These are phyloP conservation scores for Malus domestica DNA, from an alignment of 306 rosid genomes.

Conservation along the genomic window DNA sequence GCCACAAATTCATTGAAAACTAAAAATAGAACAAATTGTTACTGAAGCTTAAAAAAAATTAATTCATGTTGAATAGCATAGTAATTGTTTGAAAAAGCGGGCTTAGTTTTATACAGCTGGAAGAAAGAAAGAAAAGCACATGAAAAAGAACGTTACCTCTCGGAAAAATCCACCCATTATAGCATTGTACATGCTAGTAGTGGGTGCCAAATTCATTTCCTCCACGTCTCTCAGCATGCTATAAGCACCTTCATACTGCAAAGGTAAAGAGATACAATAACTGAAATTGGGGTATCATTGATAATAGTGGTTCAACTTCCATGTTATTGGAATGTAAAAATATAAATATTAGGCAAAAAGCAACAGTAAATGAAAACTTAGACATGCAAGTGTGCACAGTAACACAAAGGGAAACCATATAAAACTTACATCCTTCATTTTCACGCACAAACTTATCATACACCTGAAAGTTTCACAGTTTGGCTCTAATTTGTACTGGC, in stretches of 20 bases:
- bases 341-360: background rate
- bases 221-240: slow-evolving; percentile 44
- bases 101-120: background rate
- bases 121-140: slow-evolving; percentile 1
- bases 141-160: slow-evolving; percentile 51
- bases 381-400: slow-evolving; percentile 4
- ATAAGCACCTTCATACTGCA: slow-evolving; percentile 70
- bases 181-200: slow-evolving; percentile 59
- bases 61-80: background rate
- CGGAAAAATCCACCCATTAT: slow-evolving; percentile 87
- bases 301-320: slow-evolving; percentile 5
- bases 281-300: background rate
- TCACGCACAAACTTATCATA: slow-evolving; percentile 53
- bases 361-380: slow-evolving; percentile 6
- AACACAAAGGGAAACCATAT: background rate
- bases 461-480: slow-evolving; percentile 54
- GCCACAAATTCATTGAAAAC: background rate
- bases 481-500: slow-evolving; percentile 33
- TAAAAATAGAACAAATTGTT: slow-evolving; percentile 4
- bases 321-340: slow-evolving; percentile 1
- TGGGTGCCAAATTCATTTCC: slow-evolving; percentile 42
- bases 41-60: background rate
- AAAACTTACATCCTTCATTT: slow-evolving; percentile 69
- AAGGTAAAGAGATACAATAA: slow-evolving; percentile 10
- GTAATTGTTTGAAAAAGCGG: background rate